Evolutionary conservation across 2,329 filamentous ascomycete species (phyloP), one percentile per base, ranked within the genome.

Genomic region (Curvularia verruculosa): DNA sequence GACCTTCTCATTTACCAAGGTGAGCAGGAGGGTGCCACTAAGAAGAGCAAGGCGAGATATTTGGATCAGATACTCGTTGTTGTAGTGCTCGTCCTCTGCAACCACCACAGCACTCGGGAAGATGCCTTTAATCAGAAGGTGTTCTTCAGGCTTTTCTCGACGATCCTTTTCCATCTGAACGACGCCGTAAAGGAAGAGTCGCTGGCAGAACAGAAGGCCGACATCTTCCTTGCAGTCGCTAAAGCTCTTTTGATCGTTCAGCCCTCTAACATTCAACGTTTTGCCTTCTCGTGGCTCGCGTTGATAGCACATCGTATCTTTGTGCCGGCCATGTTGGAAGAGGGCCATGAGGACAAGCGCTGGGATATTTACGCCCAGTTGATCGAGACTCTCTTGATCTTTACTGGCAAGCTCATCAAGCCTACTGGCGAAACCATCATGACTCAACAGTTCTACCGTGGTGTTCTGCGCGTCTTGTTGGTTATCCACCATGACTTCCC

Each of bases 401-500:
- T 91, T 71, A 84, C 95, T 29, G 89, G 90, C 28, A 89, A 94
- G 64, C 85, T 95, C 60, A 82, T 96, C 63, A 95, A 94, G 77
- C 84, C 87, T 9, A 80, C 88, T 26, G 87, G 87, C 56, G 83
- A 92, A 15, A 83, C 87, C 3, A 82, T 86, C 31, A 83, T 90
- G 49, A 86, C 88, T 31, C 93, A 91, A 73, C 91, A 94, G 52
- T 86, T 96, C 59, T 97, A 96, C 75, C 88, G 91, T 59, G 92
- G 89, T 8, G 86, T 90, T 1, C 80, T 96, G 46, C 92, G 96
- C 71, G 85, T 97, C 58, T 80, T 98, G 52, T 81, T 96, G 31
- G 85, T 96, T 50, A 81, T 99, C 51, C 91, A 96, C 66, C 95
- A 98, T 72, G 95, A 99, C 75, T 98, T 92, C 77, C 90, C 94